Evolutionary conservation across 1,284 basidiomycete genomes (phyloP).

Genomic region (Phaffia rhodozyma): DNA sequence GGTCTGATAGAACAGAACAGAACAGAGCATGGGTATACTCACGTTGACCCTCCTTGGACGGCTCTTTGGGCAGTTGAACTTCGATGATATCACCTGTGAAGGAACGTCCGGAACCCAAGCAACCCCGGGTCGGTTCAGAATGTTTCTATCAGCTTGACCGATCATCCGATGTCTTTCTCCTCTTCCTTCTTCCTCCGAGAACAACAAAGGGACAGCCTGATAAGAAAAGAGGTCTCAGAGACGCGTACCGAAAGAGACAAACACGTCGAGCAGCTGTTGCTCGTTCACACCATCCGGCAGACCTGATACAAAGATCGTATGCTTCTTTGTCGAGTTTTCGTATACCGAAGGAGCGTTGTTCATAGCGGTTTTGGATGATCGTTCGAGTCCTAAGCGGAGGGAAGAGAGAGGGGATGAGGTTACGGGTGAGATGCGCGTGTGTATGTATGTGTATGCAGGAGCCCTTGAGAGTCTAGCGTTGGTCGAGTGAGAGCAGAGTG

Average conservation of each 20-base stretch:
- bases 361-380: not conserved
- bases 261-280: slow-evolving; percentile 7
- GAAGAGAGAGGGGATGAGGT: not conserved
- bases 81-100: slow-evolving; percentile 15
- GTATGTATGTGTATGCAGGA: too few species aligned
- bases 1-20: not conserved
- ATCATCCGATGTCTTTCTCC: too few species aligned
- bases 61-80: slow-evolving; percentile 13
- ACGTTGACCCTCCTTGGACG: not conserved
- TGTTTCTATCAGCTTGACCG: too few species aligned
- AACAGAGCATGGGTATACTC: not conserved
- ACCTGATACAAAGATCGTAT: slow-evolving; percentile 13
- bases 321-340: slow-evolving; percentile 7
- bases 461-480: too few species aligned
- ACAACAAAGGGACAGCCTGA: not conserved
- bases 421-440: too few species aligned
- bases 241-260: slow-evolving; percentile 15
- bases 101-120: too few species aligned
- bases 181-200: too few species aligned
- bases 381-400: not conserved
- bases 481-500: too few species aligned
- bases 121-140: not conserved
- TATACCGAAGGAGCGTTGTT: slow-evolving; percentile 2
- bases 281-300: slow-evolving; percentile 12
- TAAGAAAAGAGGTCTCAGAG: not conserved